Conservation (phyloP, 2,329 filamentous ascomycete species). For the Coleophoma cylindrospora region DNA sequence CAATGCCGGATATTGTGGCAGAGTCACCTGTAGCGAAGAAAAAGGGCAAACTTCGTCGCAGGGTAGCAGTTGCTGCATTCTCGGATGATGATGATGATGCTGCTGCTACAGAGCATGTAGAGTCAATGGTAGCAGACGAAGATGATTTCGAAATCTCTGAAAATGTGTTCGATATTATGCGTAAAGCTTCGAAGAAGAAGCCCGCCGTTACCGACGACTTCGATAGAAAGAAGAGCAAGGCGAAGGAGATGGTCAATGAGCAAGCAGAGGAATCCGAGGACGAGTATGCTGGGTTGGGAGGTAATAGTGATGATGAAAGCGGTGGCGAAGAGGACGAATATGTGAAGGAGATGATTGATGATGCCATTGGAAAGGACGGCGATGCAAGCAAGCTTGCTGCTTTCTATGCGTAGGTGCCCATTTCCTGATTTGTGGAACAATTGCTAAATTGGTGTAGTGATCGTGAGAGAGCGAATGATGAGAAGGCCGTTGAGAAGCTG, state of each 20-base stretch:
- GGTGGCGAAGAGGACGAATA: slow-evolving; percentile 70
- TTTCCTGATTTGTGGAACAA: slow-evolving; percentile 1
- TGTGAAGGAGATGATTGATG: slow-evolving; percentile 85
- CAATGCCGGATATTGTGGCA: slow-evolving; percentile 31
- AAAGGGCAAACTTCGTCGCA: slow-evolving; percentile 51
- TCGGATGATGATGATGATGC: slow-evolving; percentile 27
- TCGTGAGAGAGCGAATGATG: slow-evolving; percentile 73
- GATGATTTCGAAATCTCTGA: slow-evolving; percentile 31
- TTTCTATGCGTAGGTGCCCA: slow-evolving; percentile 74
- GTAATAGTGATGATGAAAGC: slow-evolving; percentile 80
- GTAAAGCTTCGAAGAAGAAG: slow-evolving; percentile 57
- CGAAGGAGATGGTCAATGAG: slow-evolving; percentile 82
- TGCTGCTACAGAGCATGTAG: slow-evolving; percentile 9
- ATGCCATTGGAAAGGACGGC: slow-evolving; percentile 69
- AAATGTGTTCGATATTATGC: slow-evolving; percentile 49
- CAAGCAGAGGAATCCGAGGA: slow-evolving; percentile 97
- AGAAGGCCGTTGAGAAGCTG: slow-evolving; percentile 84
- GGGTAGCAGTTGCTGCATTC: slow-evolving; percentile 35
- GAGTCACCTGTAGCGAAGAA: slow-evolving; percentile 63
- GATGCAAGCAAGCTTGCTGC: slow-evolving; percentile 81
- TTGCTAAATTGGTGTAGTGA: slow-evolving; percentile 46
- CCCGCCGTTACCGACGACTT: slow-evolving; percentile 51
- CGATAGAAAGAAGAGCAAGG: slow-evolving; percentile 82
- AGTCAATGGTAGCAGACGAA: slow-evolving; percentile 11
- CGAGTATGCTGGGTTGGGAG: slow-evolving; percentile 92